These are phyloP conservation scores for Cyclotella choctawhatcheeana DNA, from an alignment of 108 stramenopile genomes.

Conservation along the genomic window DNA sequence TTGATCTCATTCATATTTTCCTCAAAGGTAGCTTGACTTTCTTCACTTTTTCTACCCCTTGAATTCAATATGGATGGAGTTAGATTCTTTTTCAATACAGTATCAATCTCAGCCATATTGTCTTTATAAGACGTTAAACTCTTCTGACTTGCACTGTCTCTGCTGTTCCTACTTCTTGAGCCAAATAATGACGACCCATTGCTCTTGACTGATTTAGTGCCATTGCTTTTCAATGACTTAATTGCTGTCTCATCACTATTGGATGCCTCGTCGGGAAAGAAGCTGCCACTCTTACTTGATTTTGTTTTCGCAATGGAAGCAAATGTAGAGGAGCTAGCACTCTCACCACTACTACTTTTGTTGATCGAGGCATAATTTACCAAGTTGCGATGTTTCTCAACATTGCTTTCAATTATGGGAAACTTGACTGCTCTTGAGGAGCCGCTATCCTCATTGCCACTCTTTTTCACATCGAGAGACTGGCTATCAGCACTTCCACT, in stretches of 20 bases:
- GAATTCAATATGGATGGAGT: no score
- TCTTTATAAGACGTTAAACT: constrained; percentile 15
- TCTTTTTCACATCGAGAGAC: background rate
- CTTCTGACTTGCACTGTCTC: no score
- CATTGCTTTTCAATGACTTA: background rate
- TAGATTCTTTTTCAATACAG: constrained; percentile 7
- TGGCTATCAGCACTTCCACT: constrained; percentile 3
- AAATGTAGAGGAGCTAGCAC: background rate
- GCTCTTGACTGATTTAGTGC: constrained; percentile 1
- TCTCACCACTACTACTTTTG: background rate
- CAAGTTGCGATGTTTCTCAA: background rate
- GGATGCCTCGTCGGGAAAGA: constrained; percentile 4
- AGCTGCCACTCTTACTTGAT: constrained; percentile 3
- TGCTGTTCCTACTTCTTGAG: background rate
- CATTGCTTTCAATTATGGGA: no score
- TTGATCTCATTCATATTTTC: constrained; percentile 26
- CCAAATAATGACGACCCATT: background rate
- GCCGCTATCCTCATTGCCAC: background rate
- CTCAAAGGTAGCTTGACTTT: constrained; percentile 15
- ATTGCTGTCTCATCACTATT: background rate
- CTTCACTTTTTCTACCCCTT: no score
- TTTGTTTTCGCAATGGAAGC: background rate
- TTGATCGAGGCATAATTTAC: background rate
- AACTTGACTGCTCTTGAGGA: background rate
- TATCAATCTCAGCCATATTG: constrained; percentile 27